A percentile compares a stretch with the other conserved stretches of the same genome.
Evolutionary conservation across 495 filamentous ascomycete species (phyloP).

Genomic region (Bombardia bombarda): DNA sequence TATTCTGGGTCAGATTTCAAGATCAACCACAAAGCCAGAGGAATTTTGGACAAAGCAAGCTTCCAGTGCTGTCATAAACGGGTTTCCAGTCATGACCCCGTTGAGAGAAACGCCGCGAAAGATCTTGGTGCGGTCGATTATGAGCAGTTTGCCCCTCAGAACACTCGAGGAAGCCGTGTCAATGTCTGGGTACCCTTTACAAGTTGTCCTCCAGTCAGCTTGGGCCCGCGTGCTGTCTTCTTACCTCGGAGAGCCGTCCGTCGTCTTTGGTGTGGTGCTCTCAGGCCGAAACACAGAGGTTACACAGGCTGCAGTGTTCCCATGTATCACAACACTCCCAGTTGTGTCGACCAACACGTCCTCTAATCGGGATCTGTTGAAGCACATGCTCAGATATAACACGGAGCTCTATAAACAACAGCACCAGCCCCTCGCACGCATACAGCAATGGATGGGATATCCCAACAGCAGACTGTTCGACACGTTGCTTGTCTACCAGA

Average conservation of each 20-base stretch:
- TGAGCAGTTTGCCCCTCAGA: conserved; percentile 26
- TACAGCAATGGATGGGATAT: conserved; percentile 58
- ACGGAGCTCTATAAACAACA: conserved; percentile 55
- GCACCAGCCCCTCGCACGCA: conserved; percentile 55
- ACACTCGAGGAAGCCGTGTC: conserved; percentile 47
- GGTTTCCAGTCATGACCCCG: conserved; percentile 64
- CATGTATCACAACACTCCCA: conserved; percentile 68
- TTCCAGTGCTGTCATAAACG: conserved; percentile 44
- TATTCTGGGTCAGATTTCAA: conserved; percentile 41
- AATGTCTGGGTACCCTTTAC: conserved; percentile 53
- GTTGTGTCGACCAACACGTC: conserved; percentile 42
- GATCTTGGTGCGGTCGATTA: conserved; percentile 31
- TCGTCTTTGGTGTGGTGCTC: conserved; percentile 66
- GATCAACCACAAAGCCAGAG: conserved; percentile 25
- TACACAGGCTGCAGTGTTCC: conserved; percentile 52
- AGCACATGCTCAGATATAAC: conserved; percentile 54
- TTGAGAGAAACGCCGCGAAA: conserved; percentile 32
- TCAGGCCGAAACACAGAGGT: conserved; percentile 56
- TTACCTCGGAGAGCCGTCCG: conserved; percentile 60
- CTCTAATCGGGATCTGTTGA: conserved; percentile 47
- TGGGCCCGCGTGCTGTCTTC: conserved; percentile 64
- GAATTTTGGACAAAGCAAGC: conserved; percentile 55
- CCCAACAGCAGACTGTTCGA: conserved; percentile 60
- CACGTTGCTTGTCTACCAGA: conserved; percentile 74
- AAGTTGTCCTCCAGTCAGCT: conserved; percentile 63